phyloP scores from a whole-genome alignment of 2,329 filamentous ascomycete species.

The Ophiosphaerella narmari region DNA sequence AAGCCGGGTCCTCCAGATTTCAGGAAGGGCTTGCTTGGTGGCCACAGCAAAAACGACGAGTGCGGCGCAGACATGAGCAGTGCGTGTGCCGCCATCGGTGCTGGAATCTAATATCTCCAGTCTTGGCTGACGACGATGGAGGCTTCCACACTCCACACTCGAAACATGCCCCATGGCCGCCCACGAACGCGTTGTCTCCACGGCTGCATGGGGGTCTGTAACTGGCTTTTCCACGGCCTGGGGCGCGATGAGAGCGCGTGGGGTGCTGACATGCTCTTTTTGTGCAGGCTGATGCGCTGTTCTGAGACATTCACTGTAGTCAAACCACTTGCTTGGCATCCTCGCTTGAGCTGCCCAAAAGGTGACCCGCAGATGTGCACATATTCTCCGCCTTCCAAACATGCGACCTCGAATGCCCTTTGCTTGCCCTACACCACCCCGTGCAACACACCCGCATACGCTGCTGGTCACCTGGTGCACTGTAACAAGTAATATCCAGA shows the following conservation, averaged over 20 bases:
- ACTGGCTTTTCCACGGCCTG: constrained; percentile 5
- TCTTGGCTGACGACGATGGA: constrained; percentile 35
- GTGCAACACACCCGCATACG: constrained; percentile 13
- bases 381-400: neutral
- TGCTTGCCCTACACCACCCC: constrained; percentile 13
- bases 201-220: constrained; percentile 9
- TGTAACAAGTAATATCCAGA: constrained; percentile 4
- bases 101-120: constrained; percentile 16
- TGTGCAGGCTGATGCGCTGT: constrained; percentile 1
- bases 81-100: neutral
- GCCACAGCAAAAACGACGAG: constrained; percentile 10
- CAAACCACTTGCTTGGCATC: constrained; percentile 19
- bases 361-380: neutral
- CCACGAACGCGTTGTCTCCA: constrained; percentile 5
- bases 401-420: constrained; percentile 4
- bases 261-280: constrained; percentile 12
- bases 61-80: constrained; percentile 13
- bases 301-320: constrained; percentile 22
- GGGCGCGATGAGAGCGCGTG: constrained; percentile 12
- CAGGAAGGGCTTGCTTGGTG: constrained; percentile 10
- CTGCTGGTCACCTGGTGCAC: constrained; percentile 17
- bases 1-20: neutral
- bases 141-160: constrained; percentile 6
- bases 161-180: constrained; percentile 16
- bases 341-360: constrained; percentile 24